Evolutionary conservation across 257 asterid species (phyloP).

Genomic region (Nyctanthes arbortristis): DNA sequence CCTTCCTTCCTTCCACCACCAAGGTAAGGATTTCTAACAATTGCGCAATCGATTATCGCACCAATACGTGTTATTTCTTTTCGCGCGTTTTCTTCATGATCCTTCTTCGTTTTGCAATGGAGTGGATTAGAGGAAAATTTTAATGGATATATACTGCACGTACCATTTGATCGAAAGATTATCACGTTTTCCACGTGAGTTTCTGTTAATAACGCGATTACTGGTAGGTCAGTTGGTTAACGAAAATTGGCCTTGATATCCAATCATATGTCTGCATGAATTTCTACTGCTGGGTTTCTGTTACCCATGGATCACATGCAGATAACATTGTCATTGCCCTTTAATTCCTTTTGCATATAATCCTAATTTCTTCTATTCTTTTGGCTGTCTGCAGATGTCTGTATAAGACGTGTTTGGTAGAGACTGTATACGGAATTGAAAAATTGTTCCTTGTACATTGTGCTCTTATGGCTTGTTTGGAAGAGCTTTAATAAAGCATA

Average conservation of each 20-base stretch:
- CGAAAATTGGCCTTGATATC: not conserved
- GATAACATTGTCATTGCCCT: conserved; percentile 10
- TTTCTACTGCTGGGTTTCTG: too few species aligned
- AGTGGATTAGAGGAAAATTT: not conserved
- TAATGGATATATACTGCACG: not conserved
- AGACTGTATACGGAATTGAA: not conserved
- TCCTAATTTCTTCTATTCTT: not conserved
- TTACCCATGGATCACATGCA: conserved; percentile 11
- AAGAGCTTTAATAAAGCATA: too few species aligned
- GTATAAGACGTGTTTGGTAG: not conserved
- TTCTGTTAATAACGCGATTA: too few species aligned
- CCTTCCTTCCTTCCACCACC: conserved; percentile 27
- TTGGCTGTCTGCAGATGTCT: not conserved
- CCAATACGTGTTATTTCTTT: not conserved
- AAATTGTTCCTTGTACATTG: not conserved
- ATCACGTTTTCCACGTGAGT: too few species aligned
- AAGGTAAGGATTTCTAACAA: conserved; percentile 28
- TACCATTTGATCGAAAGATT: not conserved
- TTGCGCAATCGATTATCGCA: not conserved
- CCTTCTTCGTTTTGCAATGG: not conserved
- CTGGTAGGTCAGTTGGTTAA: too few species aligned
- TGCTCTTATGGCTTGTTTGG: too few species aligned
- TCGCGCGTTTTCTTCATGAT: conserved; percentile 1
- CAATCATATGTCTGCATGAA: conserved; percentile 11
- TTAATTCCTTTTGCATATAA: not conserved